phyloP scores from a whole-genome alignment of 441 rosid species.

The Erodium moschatum region DNA sequence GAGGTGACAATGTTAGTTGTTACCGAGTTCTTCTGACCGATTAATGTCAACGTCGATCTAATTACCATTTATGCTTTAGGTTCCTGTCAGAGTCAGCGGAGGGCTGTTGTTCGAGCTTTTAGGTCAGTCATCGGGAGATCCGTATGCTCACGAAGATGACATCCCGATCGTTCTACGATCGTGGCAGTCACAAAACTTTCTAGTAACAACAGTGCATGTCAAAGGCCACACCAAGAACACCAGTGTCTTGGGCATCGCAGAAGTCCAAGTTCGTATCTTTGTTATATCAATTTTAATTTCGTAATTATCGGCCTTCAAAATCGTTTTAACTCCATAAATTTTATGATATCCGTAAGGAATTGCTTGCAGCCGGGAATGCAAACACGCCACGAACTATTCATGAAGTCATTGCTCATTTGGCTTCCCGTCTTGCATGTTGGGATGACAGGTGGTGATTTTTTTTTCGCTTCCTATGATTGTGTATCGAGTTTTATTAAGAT shows the following conservation, averaged over 20 bases:
- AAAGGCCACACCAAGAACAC: neutral
- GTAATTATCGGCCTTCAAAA: too few species aligned
- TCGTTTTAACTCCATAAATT: too few species aligned
- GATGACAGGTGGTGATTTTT: constrained; percentile 44
- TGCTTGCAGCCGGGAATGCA: constrained; percentile 42
- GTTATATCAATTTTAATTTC: too few species aligned
- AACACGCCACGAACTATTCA: constrained; percentile 37
- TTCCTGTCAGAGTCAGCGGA: neutral
- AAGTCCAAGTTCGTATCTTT: neutral
- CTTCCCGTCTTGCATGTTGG: constrained; percentile 51
- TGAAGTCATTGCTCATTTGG: constrained; percentile 48
- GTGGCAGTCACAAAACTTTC: neutral
- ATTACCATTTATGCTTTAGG: neutral
- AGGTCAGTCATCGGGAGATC: neutral
- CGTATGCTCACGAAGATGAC: neutral
- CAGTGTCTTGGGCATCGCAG: neutral
- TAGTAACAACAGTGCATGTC: neutral
- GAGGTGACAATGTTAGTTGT: constrained; percentile 28
- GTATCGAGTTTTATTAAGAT: neutral
- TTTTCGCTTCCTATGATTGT: neutral
- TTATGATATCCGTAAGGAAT: constrained; percentile 28
- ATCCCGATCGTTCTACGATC: neutral
- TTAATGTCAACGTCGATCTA: neutral
- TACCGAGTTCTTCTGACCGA: neutral
- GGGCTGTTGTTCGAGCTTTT: neutral